Evolutionary conservation across 139 green algal species (phyloP).

Genomic region (Dunaliella primolecta): DNA sequence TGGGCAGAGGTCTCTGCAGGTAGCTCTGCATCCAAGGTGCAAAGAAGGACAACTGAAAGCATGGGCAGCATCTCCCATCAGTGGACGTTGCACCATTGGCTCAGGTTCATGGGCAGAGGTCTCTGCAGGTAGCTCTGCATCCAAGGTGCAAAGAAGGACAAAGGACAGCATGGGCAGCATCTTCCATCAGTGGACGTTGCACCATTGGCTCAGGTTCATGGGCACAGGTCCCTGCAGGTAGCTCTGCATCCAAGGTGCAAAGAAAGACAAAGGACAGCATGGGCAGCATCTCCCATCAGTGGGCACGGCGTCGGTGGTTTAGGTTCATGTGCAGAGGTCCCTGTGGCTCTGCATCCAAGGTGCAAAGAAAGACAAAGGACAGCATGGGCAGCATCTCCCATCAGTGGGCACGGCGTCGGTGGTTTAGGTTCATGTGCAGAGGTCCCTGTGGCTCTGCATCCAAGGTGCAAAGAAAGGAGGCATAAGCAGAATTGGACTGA

Average conservation of each 20-base stretch:
- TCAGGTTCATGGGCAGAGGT: conserved; percentile 95
- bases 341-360: conserved; percentile 89
- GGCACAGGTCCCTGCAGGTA: conserved; percentile 98
- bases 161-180: conserved; percentile 68
- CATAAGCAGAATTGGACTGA: too few relatives aligned
- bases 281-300: conserved; percentile 99
- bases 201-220: conserved; percentile 97
- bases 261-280: not conserved
- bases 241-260: conserved; percentile 77
- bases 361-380: not conserved
- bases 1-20: conserved; percentile 93
- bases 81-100: conserved; percentile 99
- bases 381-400: conserved; percentile 97
- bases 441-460: conserved; percentile 91
- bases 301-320: conserved; percentile 99
- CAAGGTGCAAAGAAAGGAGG: too few relatives aligned
- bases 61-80: conserved; percentile 99
- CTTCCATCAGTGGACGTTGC: conserved; percentile 98
- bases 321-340: conserved; percentile 93
- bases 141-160: conserved; percentile 61
- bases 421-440: conserved; percentile 95
- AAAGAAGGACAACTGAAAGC: conserved; percentile 1
- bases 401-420: conserved; percentile 97
- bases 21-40: conserved; percentile 84
- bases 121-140: conserved; percentile 86